Base-by-base conservation (phyloP, 1,284 basidiomycete species). In the Apiotrichum domesticum region DNA sequence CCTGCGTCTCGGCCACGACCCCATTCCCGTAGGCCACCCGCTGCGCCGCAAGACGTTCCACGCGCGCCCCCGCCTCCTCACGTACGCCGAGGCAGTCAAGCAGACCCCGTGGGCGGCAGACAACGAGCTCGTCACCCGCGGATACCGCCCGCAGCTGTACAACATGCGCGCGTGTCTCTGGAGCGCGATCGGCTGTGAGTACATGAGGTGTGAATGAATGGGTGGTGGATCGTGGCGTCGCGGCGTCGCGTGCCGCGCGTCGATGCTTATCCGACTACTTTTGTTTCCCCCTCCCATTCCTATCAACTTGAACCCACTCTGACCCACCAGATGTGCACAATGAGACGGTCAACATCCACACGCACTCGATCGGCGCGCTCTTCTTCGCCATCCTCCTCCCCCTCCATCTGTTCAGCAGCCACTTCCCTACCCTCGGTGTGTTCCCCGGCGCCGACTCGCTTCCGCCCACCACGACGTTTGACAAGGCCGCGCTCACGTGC, bases 261-360 rank as follows among this genome's bases (percentile, higher is more conserved):
- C 21, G 21, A 21, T 21, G 21, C 21, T 21, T 21, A 21, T 21
- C 21, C 21, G 21, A 21, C 21, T 21, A 21, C 21, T 21, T 21
- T 21, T 37, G 15, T 21, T 37, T 29, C 39, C 32, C 29, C 40
- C 37, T 51, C 21, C 21, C 21, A 21, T 21, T 21, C 21, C 21
- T 21, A 21, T 21, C 21, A 21, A 21, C 13, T 39, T 9, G 37
- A n/a, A 49, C 21, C 33, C 46, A 35, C 46, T 40, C 55, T 44
- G 52, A 51, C 52, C 32, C 8, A 21, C 6, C 60, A 90, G 89
- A 88, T 75, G 66, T 89, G 54, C 89, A 92, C 73, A 92, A 91
- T 66, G 88, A 91, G 77, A 89, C 87, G 57, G 89, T 95, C 60
- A 95, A 96, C 76, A 92, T 95, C 52, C 90, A 93, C 74, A 88